These are phyloP conservation scores for Pyrenopolyporus hunteri DNA, from an alignment of 495 filamentous ascomycete genomes.

Conservation along the genomic window DNA sequence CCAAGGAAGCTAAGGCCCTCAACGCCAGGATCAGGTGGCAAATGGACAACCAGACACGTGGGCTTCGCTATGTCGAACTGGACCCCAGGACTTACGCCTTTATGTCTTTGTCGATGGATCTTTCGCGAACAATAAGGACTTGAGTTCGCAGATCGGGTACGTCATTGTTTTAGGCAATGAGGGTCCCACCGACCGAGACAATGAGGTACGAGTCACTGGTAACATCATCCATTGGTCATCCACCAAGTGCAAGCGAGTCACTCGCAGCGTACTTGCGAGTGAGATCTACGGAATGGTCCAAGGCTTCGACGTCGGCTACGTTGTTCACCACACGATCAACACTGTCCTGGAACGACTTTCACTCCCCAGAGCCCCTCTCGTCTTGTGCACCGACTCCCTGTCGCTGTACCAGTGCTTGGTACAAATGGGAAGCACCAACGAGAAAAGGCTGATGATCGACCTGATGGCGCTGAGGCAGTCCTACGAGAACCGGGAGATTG, in stretches of 20 bases:
- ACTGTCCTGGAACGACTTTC: not conserved
- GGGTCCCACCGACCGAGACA: not conserved
- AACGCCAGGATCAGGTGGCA: conserved; percentile 4
- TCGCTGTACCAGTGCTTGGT: not conserved
- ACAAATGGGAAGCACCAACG: not conserved
- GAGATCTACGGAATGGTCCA: conserved; percentile 15
- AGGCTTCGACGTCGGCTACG: conserved; percentile 4
- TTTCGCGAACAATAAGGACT: conserved; percentile 17
- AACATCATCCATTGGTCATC: conserved; percentile 10
- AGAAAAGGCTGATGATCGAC: not conserved
- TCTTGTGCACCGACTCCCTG: not conserved
- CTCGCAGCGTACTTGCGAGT: conserved; percentile 3
- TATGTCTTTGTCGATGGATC: conserved; percentile 7
- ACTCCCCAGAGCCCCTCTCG: not conserved
- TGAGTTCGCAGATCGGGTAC: conserved; percentile 12
- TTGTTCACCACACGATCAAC: not conserved
- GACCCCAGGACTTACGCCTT: not conserved
- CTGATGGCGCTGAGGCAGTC: not conserved
- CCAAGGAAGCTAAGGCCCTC: conserved; percentile 6
- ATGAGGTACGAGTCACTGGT: not conserved
- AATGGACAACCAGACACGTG: not conserved
- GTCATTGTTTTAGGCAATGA: not conserved
- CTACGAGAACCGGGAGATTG: no score
- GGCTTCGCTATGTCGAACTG: not conserved
- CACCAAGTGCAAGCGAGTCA: conserved; percentile 7